A percentile compares a stretch with the other conserved stretches of the same genome.
These are phyloP conservation scores for Chenopodium album DNA, from an alignment of 148 eudicot genomes.

Conservation along the genomic window DNA sequence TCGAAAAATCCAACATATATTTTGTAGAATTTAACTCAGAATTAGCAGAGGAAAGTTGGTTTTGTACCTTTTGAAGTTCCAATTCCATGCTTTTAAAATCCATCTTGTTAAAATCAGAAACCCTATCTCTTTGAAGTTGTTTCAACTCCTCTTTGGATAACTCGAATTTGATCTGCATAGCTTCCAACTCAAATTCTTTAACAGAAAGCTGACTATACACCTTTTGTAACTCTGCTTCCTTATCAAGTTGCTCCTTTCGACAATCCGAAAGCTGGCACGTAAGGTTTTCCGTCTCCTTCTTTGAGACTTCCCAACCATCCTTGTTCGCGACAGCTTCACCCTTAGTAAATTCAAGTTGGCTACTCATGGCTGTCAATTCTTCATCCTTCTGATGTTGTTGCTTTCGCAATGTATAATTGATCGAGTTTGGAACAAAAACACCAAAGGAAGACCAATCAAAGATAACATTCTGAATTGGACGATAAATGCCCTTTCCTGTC, in stretches of 20 bases:
- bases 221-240: neutral
- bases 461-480: constrained; percentile 5
- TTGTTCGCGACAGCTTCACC: neutral
- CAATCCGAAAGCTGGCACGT: neutral
- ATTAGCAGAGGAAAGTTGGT: neutral
- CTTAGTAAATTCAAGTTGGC: neutral
- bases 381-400: neutral
- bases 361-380: neutral
- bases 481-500: neutral
- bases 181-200: constrained; percentile 2
- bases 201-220: neutral
- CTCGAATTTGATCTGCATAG: constrained; percentile 1
- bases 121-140: neutral
- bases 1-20: neutral
- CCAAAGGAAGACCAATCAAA: constrained; percentile 27
- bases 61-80: neutral
- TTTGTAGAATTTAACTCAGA: neutral
- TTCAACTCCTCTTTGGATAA: neutral
- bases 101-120: neutral
- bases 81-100: neutral
- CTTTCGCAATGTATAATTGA: neutral
- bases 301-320: constrained; percentile 6
- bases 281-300: neutral
- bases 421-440: constrained; percentile 5
- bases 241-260: neutral